Conservation (phyloP, 2,329 filamentous ascomycete species). For the Aphanocladium album region DNA sequence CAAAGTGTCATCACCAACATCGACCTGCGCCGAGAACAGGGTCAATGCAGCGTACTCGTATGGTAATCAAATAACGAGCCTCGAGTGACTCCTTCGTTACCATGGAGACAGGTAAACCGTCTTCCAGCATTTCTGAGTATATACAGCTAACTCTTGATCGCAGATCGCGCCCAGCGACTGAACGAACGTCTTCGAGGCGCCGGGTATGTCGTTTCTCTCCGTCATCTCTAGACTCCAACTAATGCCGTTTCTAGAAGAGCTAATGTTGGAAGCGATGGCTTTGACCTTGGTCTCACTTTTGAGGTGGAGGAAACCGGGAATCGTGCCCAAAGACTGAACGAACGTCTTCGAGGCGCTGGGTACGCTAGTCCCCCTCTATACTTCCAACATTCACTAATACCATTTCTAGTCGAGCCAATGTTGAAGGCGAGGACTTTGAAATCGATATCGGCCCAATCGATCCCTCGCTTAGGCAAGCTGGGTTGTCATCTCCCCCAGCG, state of each 20-base stretch:
- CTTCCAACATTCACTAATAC: too few species aligned
- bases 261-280: conserved; percentile 53
- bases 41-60: neutral
- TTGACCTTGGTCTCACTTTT: too few species aligned
- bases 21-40: neutral
- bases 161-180: conserved; percentile 36
- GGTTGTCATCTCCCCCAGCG: neutral
- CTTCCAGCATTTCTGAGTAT: neutral
- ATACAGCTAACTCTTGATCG: neutral
- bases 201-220: conserved; percentile 42
- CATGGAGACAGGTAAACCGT: conserved; percentile 5
- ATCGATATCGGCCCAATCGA: too few species aligned
- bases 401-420: too few species aligned
- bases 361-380: too few species aligned
- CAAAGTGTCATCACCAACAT: neutral
- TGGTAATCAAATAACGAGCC: neutral
- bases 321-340: too few species aligned
- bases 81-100: neutral
- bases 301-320: too few species aligned
- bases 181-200: conserved; percentile 61
- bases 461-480: conserved; percentile 17
- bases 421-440: conserved; percentile 38
- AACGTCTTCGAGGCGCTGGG: too few species aligned
- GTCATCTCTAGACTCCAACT: neutral
- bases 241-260: conserved; percentile 37